phyloP scores from a whole-genome alignment of 2,329 filamentous ascomycete genomes.

The Tolypocladium endophyticum region DNA sequence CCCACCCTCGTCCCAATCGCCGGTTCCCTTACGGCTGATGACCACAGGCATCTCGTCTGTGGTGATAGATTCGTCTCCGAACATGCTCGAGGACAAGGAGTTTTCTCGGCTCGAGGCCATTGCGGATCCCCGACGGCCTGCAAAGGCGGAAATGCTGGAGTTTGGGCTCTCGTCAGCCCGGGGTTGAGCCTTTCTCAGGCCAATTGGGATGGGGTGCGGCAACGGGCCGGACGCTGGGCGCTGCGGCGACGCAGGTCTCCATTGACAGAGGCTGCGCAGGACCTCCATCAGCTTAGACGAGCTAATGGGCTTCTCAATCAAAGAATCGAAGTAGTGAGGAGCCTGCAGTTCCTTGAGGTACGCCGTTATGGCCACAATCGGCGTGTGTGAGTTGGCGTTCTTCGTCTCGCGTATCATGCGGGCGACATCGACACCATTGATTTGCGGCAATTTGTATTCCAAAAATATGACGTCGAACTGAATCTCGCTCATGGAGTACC shows the following conservation, averaged over 20 bases:
- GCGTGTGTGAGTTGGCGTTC: constrained; percentile 87
- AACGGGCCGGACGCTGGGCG: constrained; percentile 33
- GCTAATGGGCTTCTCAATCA: constrained; percentile 95
- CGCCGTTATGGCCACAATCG: constrained; percentile 91
- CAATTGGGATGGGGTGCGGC: constrained; percentile 50
- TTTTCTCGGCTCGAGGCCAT: constrained; percentile 78
- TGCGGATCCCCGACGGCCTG: constrained; percentile 59
- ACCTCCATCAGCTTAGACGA: constrained; percentile 84
- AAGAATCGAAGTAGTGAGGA: constrained; percentile 87
- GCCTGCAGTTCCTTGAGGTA: constrained; percentile 96
- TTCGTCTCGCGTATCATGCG: constrained; percentile 97
- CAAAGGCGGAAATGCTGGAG: constrained; percentile 63
- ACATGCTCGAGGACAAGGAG: constrained; percentile 79
- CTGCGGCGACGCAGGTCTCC: constrained; percentile 63
- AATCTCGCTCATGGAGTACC: constrained; percentile 91
- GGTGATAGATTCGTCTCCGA: constrained; percentile 73
- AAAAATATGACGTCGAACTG: constrained; percentile 99
- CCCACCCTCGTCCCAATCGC: constrained; percentile 71
- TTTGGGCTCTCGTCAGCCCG: constrained; percentile 74
- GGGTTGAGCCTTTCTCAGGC: constrained; percentile 52
- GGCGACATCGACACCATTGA: constrained; percentile 90
- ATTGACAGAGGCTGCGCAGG: constrained; percentile 78
- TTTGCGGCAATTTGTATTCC: constrained; percentile 89
- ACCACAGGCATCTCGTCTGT: constrained; percentile 71
- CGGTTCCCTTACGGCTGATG: constrained; percentile 60